Conservation (phyloP, 78 protist genomes). For the Pigoraptor vietnamica region DNA sequence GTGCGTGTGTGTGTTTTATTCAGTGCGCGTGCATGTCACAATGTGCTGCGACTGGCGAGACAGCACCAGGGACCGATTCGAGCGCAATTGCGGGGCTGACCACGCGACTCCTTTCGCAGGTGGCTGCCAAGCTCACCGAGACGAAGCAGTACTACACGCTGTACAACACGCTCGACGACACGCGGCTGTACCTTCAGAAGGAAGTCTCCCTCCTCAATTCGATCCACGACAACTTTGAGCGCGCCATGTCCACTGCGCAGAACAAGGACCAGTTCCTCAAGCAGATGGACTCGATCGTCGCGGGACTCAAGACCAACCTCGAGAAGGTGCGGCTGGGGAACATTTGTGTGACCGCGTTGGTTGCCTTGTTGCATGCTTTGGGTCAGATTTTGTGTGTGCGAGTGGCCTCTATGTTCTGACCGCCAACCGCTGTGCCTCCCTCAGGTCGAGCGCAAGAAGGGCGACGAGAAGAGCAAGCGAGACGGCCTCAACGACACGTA, state of each 20-base stretch:
- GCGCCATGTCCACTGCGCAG: neutral
- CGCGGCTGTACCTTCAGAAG: constrained; percentile 25
- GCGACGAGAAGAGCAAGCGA: constrained; percentile 22
- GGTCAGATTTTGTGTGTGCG: neutral
- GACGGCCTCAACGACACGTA: constrained; percentile 27
- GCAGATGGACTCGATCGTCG: neutral
- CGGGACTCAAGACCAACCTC: neutral
- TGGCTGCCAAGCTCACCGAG: constrained; percentile 68
- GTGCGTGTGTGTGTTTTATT: neutral
- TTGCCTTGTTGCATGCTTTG: neutral
- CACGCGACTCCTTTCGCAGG: neutral
- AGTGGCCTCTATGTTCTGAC: no score
- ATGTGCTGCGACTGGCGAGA: neutral
- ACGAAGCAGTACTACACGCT: constrained; percentile 68
- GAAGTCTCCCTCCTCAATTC: constrained; percentile 33
- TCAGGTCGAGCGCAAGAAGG: constrained; percentile 2
- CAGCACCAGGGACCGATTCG: no score
- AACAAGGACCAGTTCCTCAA: neutral
- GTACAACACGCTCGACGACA: constrained; percentile 73
- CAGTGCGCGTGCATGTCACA: neutral
- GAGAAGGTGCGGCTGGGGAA: neutral
- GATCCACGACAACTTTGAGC: neutral
- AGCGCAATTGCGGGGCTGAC: no score
- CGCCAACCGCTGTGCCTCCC: no score
- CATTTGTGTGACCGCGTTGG: neutral